Evolutionary conservation across 2,329 filamentous ascomycete species (phyloP).

Genomic region (Fusarium nanum): DNA sequence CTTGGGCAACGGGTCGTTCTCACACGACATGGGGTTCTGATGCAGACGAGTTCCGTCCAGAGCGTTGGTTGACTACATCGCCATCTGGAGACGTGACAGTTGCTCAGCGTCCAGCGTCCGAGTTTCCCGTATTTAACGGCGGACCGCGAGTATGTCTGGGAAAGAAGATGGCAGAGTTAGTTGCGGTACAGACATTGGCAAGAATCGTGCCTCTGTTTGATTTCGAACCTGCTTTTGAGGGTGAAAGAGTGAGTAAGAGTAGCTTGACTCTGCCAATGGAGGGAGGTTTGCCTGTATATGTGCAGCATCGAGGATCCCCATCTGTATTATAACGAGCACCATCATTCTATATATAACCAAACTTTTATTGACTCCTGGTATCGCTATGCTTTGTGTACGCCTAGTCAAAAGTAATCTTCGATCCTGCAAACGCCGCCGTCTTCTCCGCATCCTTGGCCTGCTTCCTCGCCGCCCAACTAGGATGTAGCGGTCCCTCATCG

Average conservation of each 20-base stretch:
- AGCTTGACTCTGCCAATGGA: constrained; percentile 74
- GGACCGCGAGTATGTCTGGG: constrained; percentile 71
- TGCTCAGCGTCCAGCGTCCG: constrained; percentile 59
- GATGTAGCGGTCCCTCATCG: constrained; percentile 68
- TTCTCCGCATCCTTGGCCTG: constrained; percentile 68
- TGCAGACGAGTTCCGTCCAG: constrained; percentile 66
- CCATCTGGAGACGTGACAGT: constrained; percentile 52
- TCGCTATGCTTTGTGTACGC: constrained; percentile 30
- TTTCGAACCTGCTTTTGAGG: constrained; percentile 58
- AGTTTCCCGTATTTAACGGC: constrained; percentile 74
- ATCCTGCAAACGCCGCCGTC: constrained; percentile 64
- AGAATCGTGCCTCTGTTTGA: constrained; percentile 63
- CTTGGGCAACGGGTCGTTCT: constrained; percentile 73
- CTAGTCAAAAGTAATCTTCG: constrained; percentile 70
- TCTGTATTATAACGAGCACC: not conserved
- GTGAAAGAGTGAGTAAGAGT: constrained; percentile 66
- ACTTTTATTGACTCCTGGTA: constrained; percentile 40
- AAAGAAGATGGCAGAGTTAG: constrained; percentile 72
- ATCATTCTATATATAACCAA: not conserved
- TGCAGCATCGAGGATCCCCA: constrained; percentile 7
- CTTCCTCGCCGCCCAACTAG: constrained; percentile 73
- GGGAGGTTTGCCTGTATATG: constrained; percentile 63
- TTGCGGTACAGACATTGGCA: constrained; percentile 68
- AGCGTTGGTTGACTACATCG: constrained; percentile 63
- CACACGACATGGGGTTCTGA: constrained; percentile 66